Conservation (phyloP, 164 flowering plant species). For the Houttuynia cordata region DNA sequence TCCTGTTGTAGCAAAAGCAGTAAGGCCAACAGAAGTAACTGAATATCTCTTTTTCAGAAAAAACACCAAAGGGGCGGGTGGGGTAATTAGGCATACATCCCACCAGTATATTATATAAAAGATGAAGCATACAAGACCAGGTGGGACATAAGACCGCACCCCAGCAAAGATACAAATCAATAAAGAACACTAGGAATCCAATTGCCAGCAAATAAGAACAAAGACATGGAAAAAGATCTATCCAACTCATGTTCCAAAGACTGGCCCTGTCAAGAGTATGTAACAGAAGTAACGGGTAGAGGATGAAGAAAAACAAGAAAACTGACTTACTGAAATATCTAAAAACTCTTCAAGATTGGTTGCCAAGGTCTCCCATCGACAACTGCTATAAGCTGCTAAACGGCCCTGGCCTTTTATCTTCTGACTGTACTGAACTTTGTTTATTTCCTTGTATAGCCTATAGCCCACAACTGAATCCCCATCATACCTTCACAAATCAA, state of each 20-base stretch:
- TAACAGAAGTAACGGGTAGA: slow-evolving; percentile 4
- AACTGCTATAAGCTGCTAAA: slow-evolving; percentile 11
- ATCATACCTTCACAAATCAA: slow-evolving; percentile 50
- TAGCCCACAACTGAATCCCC: slow-evolving; percentile 54
- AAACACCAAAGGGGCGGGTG: too few relatives aligned
- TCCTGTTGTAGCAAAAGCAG: slow-evolving; percentile 30
- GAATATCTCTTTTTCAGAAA: too few relatives aligned
- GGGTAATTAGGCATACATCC: too few relatives aligned
- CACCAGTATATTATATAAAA: too few relatives aligned
- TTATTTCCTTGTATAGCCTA: slow-evolving; percentile 67
- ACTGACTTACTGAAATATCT: slow-evolving; percentile 37
- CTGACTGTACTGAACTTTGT: slow-evolving; percentile 12
- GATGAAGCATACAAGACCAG: too few relatives aligned
- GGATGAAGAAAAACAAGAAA: neutral
- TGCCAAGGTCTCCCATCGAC: slow-evolving; percentile 80
- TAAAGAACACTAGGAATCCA: too few relatives aligned
- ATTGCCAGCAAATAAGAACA: too few relatives aligned
- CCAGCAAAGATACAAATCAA: too few relatives aligned
- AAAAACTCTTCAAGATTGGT: slow-evolving; percentile 74
- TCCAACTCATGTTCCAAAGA: too few relatives aligned
- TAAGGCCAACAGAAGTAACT: neutral
- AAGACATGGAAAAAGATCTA: too few relatives aligned
- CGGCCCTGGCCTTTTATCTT: slow-evolving; percentile 23
- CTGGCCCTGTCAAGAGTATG: too few relatives aligned
- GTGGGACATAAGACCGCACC: too few relatives aligned